phyloP scores from a whole-genome alignment of 441 rosid genomes.

The Raphanus hybrid region DNA sequence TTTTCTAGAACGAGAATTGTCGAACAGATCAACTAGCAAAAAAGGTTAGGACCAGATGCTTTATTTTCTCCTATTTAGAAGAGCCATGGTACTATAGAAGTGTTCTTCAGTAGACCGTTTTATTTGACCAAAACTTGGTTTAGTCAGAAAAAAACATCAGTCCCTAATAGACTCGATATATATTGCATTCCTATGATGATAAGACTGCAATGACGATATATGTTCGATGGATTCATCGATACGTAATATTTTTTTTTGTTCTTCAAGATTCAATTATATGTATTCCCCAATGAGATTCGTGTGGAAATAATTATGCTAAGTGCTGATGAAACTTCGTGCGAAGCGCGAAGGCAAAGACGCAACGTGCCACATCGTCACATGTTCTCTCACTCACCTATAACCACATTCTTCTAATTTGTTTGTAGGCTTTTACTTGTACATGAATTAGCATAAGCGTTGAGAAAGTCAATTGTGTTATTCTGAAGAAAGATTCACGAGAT shows the following conservation, averaged over 20 bases:
- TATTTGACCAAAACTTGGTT: too few relatives aligned
- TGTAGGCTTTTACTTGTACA: not conserved
- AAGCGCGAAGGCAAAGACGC: conserved; percentile 24
- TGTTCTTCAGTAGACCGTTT: too few relatives aligned
- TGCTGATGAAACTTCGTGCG: conserved; percentile 33
- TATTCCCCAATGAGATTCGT: not conserved
- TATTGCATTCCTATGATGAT: conserved; percentile 8
- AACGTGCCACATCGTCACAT: conserved; percentile 18
- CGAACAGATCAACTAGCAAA: too few relatives aligned
- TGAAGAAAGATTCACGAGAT: conserved; percentile 7
- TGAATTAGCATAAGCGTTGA: not conserved
- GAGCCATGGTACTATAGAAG: too few relatives aligned
- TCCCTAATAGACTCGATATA: too few relatives aligned
- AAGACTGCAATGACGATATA: conserved; percentile 9
- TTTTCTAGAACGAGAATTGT: too few relatives aligned
- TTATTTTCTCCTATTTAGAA: too few relatives aligned
- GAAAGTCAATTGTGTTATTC: not conserved
- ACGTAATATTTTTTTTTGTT: not conserved
- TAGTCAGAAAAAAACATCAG: too few relatives aligned
- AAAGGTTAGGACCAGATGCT: too few relatives aligned
- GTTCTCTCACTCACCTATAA: conserved; percentile 17
- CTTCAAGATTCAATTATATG: not conserved
- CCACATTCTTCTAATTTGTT: conserved; percentile 10
- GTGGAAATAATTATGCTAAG: conserved; percentile 6
- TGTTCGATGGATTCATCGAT: not conserved